Conservation (phyloP, 139 green algal species). For the Chlamydomonas sphaeroides region DNA sequence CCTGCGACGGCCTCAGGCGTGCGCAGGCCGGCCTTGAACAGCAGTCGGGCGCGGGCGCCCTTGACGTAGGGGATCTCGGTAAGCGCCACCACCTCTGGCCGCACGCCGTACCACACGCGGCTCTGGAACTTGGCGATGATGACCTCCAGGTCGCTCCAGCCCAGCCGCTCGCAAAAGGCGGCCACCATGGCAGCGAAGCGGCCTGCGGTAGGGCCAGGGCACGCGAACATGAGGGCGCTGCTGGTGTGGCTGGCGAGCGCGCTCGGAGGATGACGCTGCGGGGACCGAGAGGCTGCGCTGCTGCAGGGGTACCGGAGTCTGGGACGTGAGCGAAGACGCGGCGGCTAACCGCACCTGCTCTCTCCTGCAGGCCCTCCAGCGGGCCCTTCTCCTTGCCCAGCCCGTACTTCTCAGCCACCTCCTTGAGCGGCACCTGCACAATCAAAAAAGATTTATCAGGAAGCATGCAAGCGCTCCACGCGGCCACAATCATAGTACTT, state of each 20-base stretch:
- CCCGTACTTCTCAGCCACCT: slow-evolving; percentile 67
- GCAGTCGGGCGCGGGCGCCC: slow-evolving; percentile 65
- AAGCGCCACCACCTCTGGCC: slow-evolving; percentile 81
- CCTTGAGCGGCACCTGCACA: slow-evolving; percentile 59
- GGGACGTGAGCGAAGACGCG: too few relatives aligned
- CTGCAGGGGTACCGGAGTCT: too few relatives aligned
- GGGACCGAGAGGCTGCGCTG: too few relatives aligned
- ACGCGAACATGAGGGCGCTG: too few relatives aligned
- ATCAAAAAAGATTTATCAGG: too few relatives aligned
- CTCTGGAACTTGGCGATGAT: slow-evolving; percentile 82
- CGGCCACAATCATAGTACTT: too few relatives aligned
- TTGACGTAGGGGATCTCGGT: slow-evolving; percentile 72
- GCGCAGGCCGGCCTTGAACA: slow-evolving; percentile 84
- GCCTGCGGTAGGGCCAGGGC: not conserved
- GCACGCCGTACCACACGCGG: slow-evolving; percentile 72
- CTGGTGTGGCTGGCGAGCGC: not conserved
- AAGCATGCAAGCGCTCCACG: not conserved
- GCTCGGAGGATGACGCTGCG: too few relatives aligned
- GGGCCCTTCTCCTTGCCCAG: slow-evolving; percentile 45
- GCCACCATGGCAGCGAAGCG: slow-evolving; percentile 77
- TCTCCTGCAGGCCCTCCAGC: slow-evolving; percentile 54
- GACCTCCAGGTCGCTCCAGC: slow-evolving; percentile 76
- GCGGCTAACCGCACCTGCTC: not conserved
- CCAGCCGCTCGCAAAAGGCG: slow-evolving; percentile 84
- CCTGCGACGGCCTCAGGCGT: slow-evolving; percentile 75